phyloP scores from a whole-genome alignment of 2,329 filamentous ascomycete species.

The Cercospora citrullina region DNA sequence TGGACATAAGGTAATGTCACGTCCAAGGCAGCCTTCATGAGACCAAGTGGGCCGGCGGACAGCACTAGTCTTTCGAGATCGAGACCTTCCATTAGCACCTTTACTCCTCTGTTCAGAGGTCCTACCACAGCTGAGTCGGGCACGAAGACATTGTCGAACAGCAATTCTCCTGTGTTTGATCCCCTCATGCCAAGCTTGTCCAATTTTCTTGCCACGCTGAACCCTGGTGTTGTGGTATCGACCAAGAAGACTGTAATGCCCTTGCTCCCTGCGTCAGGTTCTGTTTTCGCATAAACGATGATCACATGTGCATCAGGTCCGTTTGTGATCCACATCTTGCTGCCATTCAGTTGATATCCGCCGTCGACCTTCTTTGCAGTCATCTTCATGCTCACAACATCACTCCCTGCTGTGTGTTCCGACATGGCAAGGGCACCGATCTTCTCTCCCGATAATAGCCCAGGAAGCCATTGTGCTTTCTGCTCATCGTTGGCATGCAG shows the following conservation, averaged over 20 bases:
- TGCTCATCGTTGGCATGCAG: constrained; percentile 80
- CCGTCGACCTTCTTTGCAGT: constrained; percentile 78
- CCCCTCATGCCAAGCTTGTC: constrained; percentile 99
- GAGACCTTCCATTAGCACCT: constrained; percentile 92
- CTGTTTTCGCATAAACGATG: constrained; percentile 96
- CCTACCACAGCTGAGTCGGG: constrained; percentile 80
- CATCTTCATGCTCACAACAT: constrained; percentile 95
- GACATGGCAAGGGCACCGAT: constrained; percentile 94
- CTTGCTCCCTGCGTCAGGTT: constrained; percentile 75
- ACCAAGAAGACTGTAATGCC: constrained; percentile 96
- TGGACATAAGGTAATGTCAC: constrained; percentile 86
- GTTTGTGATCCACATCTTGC: constrained; percentile 99
- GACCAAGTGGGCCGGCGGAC: constrained; percentile 82
- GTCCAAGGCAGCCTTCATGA: constrained; percentile 92
- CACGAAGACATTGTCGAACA: constrained; percentile 89
- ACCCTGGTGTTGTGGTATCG: constrained; percentile 69
- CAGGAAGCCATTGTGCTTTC: constrained; percentile 77
- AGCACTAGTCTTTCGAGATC: constrained; percentile 92
- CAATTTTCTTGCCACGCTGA: constrained; percentile 83
- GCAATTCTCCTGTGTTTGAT: constrained; percentile 90
- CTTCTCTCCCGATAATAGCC: constrained; percentile 74
- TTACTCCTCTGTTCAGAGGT: constrained; percentile 75
- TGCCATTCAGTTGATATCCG: constrained; percentile 81
- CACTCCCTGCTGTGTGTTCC: constrained; percentile 84
- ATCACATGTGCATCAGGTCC: constrained; percentile 89